Conservation (phyloP, 2,329 filamentous ascomycete genomes). For the Trichoderma arundinaceum region DNA sequence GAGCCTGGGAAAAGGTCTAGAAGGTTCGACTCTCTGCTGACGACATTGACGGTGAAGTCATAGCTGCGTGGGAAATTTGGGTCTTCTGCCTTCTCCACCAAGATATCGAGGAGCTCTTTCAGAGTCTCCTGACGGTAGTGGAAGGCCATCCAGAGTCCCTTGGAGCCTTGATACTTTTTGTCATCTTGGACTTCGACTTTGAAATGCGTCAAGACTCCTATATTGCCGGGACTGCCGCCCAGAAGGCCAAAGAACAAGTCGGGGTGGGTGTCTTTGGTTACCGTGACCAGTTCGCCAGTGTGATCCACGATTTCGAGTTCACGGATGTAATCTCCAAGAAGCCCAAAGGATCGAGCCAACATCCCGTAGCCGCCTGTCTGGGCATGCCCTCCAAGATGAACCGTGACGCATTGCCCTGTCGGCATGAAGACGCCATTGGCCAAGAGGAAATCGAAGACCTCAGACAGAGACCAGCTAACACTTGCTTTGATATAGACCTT, state of each 20-base stretch:
- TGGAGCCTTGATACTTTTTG: conserved; percentile 3
- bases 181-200: conserved; percentile 18
- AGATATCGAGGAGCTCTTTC: conserved; percentile 15
- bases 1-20: conserved; percentile 10
- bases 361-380: conserved; percentile 13
- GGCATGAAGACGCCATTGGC: conserved; percentile 16
- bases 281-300: background rate
- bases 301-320: conserved; percentile 17
- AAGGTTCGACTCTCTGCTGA: conserved; percentile 10
- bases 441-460: conserved; percentile 5
- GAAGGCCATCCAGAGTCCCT: conserved; percentile 13
- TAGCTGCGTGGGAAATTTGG: conserved; percentile 18
- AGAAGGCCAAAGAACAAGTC: conserved; percentile 17
- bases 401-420: conserved; percentile 9
- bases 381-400: conserved; percentile 10
- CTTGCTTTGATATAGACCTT: conserved; percentile 19
- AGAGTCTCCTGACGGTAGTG: conserved; percentile 7
- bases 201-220: conserved; percentile 14
- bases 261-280: conserved; percentile 1
- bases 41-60: conserved; percentile 14
- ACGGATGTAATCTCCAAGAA: conserved; percentile 16
- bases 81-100: conserved; percentile 18
- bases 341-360: conserved; percentile 12
- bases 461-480: conserved; percentile 5
- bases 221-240: conserved; percentile 14